Percentiles rank a stretch among this genome's conserved stretches.
Conservation (phyloP, 176 grass and related monocot genomes). For the Zea luxurians region DNA sequence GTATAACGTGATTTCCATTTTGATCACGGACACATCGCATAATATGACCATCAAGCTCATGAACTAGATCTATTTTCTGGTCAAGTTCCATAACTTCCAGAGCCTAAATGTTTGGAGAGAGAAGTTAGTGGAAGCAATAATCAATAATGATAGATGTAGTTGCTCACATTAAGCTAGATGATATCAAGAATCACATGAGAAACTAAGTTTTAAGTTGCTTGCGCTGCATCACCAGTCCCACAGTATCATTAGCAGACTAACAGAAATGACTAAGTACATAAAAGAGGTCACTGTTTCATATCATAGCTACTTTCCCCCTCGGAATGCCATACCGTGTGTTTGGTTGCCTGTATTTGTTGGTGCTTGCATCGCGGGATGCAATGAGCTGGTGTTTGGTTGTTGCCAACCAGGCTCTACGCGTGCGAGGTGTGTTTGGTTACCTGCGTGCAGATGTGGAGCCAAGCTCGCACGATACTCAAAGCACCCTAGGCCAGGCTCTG, state of each 20-base stretch:
- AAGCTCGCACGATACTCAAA: too few relatives aligned
- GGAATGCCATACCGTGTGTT: too few relatives aligned
- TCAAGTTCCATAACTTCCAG: constrained; percentile 94
- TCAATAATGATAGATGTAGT: constrained; percentile 10
- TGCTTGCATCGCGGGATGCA: too few relatives aligned
- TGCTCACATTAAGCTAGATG: neutral
- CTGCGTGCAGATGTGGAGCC: too few relatives aligned
- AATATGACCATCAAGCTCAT: constrained; percentile 87
- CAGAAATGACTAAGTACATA: neutral
- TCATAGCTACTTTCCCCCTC: neutral
- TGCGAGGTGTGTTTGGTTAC: too few relatives aligned
- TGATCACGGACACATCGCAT: constrained; percentile 97
- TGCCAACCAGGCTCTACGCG: too few relatives aligned
- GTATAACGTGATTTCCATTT: constrained; percentile 98
- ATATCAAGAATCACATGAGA: constrained; percentile 8
- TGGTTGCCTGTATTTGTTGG: too few relatives aligned
- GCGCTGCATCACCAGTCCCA: constrained; percentile 1
- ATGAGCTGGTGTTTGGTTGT: too few relatives aligned
- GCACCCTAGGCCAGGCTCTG: too few relatives aligned
- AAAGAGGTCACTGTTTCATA: neutral
- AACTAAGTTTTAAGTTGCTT: constrained; percentile 1
- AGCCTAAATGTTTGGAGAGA: constrained; percentile 53
- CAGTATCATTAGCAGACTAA: constrained; percentile 4
- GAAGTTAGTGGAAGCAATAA: constrained; percentile 40
- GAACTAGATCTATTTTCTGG: constrained; percentile 79